A percentile compares a stretch with the other conserved stretches of the same genome.
These are phyloP conservation scores for Penicillium waksmanii DNA, from an alignment of 495 filamentous ascomycete genomes.

Conservation along the genomic window DNA sequence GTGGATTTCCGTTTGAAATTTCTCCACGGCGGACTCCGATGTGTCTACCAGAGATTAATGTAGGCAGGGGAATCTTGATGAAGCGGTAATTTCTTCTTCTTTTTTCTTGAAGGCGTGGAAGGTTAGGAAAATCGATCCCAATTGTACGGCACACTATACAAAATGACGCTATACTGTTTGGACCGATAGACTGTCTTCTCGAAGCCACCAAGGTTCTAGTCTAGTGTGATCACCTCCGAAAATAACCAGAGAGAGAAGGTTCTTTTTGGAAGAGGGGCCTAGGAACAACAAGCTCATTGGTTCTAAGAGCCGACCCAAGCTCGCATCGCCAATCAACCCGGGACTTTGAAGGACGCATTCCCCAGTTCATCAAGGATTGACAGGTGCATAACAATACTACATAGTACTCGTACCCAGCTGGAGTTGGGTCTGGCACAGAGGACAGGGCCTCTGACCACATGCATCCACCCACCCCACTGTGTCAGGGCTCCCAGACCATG, in stretches of 20 bases:
- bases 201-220: conserved; percentile 24
- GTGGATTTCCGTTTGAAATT: conserved; percentile 1
- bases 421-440: not conserved
- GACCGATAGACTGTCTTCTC: conserved; percentile 18
- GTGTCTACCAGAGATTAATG: not conserved
- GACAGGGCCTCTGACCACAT: conserved; percentile 8
- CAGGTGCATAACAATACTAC: conserved; percentile 20
- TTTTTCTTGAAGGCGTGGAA: no score
- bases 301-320: conserved; percentile 26
- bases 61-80: not conserved
- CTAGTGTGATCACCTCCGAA: conserved; percentile 29
- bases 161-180: not conserved
- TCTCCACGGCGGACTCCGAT: conserved; percentile 10
- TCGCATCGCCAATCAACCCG: conserved; percentile 29
- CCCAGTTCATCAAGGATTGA: conserved; percentile 41
- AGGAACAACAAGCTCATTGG: conserved; percentile 28
- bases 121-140: no score
- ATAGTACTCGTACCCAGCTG: not conserved
- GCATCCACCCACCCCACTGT: conserved; percentile 31
- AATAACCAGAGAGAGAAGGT: conserved; percentile 32
- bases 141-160: no score
- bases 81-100: not conserved
- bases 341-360: conserved; percentile 25
- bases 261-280: conserved; percentile 22
- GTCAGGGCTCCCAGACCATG: conserved; percentile 39